Evolutionary conservation across 2,329 filamentous ascomycete species (phyloP), one percentile per base, ranked within the genome.

Genomic region (Beauveria caledonica): DNA sequence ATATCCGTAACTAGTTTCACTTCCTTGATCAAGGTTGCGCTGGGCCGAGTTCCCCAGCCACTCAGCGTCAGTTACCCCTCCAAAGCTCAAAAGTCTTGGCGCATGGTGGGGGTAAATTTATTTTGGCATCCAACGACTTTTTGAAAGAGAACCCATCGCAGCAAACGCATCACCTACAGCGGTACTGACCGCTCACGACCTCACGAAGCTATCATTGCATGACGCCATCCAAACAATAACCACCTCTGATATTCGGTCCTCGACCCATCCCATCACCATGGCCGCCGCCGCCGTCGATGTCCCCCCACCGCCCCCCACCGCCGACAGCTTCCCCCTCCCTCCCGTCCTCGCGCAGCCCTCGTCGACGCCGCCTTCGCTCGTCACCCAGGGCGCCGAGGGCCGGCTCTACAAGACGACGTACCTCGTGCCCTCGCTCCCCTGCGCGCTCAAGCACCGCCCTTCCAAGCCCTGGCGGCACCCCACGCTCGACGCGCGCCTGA

Each of bases 321-420:
- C 64, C 25, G 66, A 70, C 55, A 63, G 67, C 60, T 79, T 79
- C 67, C 75, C 79, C 65, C 85, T 90, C 63, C 87, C 87, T 42
- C 73, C 78, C 39, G 81, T 87, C 66, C 87, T 92, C 73, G 78
- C 80, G 62, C 77, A 85, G 76, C 82, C 83, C 71, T 77, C 82
- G 63, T 78, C 84, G 44, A 73, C 78, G 66, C 74, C 83, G 53
- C 85, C 90, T 64, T 74, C 71, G 53, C 88, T 96, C 69, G 84
- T 97, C 67, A 87, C 90, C 61, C 94, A 97, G 80, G 94, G 94
- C 76, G 94, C 94, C 71, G 94, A 99, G 83, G 92, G 90, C 62
- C 90, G 93, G 65, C 85, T 99, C 70, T 97, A 95, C 84, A 87
- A 86, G 73, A 93, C 90, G 19, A 86, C 84, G 60, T 95, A 90